A percentile compares a stretch with the other conserved stretches of the same genome.
Conservation (phyloP, 2,329 filamentous ascomycete genomes). For the Paraconiothyrium brasiliense region DNA sequence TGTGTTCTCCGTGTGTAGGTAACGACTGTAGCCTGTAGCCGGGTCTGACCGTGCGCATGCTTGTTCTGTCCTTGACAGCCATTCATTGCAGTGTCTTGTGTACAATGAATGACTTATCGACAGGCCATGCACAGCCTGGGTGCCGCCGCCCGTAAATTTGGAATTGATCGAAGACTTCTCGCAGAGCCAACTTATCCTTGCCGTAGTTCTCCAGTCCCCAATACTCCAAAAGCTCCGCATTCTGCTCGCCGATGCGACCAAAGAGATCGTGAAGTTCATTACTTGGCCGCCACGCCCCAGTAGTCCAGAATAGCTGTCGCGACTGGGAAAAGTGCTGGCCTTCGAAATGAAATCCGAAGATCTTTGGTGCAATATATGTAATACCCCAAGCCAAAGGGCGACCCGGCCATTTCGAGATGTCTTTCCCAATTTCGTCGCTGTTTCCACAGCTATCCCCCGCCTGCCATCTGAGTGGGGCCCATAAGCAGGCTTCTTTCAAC, state of each 20-base stretch:
- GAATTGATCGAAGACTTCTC: conserved; percentile 5
- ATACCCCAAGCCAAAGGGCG: conserved; percentile 12
- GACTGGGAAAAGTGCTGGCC: conserved; percentile 6
- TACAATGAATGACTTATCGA: conserved; percentile 5
- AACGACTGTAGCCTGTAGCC: neutral
- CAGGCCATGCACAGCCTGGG: neutral
- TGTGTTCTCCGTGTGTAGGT: neutral
- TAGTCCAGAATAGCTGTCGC: conserved; percentile 15
- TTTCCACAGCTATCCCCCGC: neutral
- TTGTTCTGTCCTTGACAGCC: neutral
- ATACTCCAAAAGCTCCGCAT: conserved; percentile 3
- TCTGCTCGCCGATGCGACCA: conserved; percentile 5
- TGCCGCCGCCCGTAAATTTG: neutral
- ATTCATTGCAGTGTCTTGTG: conserved; percentile 4
- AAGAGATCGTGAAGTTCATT: conserved; percentile 14
- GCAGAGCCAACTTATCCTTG: neutral
- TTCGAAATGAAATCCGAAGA: neutral
- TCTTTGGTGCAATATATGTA: conserved; percentile 7
- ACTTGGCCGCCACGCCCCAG: conserved; percentile 12
- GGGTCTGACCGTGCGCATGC: neutral
- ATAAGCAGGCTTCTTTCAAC: conserved; percentile 13
- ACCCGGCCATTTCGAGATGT: neutral
- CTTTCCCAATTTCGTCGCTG: neutral
- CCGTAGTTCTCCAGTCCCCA: conserved; percentile 6
- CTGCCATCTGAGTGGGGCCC: conserved; percentile 5